phyloP scores from a whole-genome alignment of 352 stramenopile genomes.

The Globisporangium mamillatum region DNA sequence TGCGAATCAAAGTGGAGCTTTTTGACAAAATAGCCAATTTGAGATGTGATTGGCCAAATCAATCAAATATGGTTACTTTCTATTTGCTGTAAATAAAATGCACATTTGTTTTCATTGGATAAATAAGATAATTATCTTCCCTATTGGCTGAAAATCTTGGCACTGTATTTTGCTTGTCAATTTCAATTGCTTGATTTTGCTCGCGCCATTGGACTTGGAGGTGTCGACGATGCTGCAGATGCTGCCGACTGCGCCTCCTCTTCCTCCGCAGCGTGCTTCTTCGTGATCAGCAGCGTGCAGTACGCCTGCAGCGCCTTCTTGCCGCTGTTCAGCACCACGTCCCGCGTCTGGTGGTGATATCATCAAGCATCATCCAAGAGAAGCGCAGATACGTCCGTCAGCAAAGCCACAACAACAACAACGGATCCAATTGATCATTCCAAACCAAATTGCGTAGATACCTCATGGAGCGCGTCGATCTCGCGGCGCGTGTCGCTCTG shows the following conservation, averaged over 20 bases:
- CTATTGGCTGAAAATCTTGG: not conserved
- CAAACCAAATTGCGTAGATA: constrained; percentile 9
- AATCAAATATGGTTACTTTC: not conserved
- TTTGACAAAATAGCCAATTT: not conserved
- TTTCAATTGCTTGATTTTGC: constrained; percentile 1
- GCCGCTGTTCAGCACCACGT: constrained; percentile 67
- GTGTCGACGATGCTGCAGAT: not conserved
- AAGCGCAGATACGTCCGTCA: not conserved
- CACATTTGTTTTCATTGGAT: not conserved
- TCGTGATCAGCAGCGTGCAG: constrained; percentile 60
- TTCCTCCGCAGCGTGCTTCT: constrained; percentile 37
- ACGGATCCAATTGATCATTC: not conserved
- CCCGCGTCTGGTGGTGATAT: constrained; percentile 31
- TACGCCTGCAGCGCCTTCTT: constrained; percentile 74
- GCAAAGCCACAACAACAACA: not conserved
- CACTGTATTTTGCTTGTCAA: not conserved
- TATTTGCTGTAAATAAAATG: not conserved
- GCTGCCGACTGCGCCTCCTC: constrained; percentile 22
- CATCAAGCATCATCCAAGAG: not conserved
- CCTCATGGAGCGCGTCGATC: constrained; percentile 55
- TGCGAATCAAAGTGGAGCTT: not conserved
- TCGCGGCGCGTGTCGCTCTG: constrained; percentile 57
- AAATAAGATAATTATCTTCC: not conserved
- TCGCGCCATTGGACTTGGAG: not conserved
- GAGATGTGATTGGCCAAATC: not conserved